These are phyloP conservation scores for Cornus kousa DNA, from an alignment of 148 eudicot genomes.

Conservation along the genomic window DNA sequence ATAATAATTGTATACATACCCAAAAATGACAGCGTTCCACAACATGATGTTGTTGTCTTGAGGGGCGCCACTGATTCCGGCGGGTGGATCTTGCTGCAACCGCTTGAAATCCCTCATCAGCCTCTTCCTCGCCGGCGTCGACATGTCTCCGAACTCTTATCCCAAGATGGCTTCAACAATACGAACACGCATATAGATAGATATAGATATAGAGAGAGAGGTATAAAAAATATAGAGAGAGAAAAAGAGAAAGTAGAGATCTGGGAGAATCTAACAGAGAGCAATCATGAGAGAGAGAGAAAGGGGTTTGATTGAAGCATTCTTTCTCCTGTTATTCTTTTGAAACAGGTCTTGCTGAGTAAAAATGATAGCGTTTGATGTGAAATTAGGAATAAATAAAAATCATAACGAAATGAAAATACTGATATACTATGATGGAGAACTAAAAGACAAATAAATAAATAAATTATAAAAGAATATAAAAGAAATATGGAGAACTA, in stretches of 20 bases:
- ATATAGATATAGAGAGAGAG: not conserved
- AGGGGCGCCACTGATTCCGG: slow-evolving; percentile 54
- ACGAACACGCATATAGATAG: not conserved
- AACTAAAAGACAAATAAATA: too few relatives aligned
- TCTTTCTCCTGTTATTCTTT: too few relatives aligned
- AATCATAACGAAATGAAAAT: too few relatives aligned
- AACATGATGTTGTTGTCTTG: slow-evolving; percentile 51
- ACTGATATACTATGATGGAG: too few relatives aligned
- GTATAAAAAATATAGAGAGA: not conserved
- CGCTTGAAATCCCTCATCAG: slow-evolving; percentile 55
- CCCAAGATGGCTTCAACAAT: not conserved
- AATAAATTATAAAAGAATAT: too few relatives aligned
- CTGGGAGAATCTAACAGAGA: slow-evolving; percentile 14
- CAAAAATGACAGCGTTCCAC: slow-evolving; percentile 53
- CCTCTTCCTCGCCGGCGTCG: slow-evolving; percentile 42
- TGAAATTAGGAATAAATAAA: too few relatives aligned
- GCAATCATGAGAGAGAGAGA: not conserved
- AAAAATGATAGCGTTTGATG: too few relatives aligned
- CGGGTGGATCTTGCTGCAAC: slow-evolving; percentile 55
- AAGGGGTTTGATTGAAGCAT: not conserved
- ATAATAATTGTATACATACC: slow-evolving; percentile 6
- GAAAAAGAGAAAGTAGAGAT: slow-evolving; percentile 14
- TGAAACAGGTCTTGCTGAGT: too few relatives aligned
- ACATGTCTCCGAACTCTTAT: slow-evolving; percentile 10
- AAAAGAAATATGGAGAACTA: too few relatives aligned